A percentile compares a stretch with the other conserved stretches of the same genome.
Conservation (phyloP, 192 early-diverging fungal species). For the Rhizophagus clarus region DNA sequence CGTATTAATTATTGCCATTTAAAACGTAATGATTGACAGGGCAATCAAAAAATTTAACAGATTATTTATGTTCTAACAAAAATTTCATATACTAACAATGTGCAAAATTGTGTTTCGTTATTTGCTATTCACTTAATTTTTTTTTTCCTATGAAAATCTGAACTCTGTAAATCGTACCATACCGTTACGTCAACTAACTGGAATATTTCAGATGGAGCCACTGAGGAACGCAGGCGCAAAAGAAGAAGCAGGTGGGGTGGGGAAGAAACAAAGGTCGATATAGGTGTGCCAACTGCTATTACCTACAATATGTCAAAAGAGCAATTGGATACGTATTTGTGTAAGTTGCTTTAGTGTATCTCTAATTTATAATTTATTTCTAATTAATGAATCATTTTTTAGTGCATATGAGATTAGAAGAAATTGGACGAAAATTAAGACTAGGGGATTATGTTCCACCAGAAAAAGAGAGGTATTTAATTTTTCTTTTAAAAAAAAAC, state of each 20-base stretch:
- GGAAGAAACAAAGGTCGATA: conserved; percentile 68
- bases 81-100: conserved; percentile 15
- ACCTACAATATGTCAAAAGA: conserved; percentile 77
- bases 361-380: not conserved
- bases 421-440: conserved; percentile 81
- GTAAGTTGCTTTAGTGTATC: conserved; percentile 41
- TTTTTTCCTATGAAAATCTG: not conserved
- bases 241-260: conserved; percentile 91
- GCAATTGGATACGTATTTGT: conserved; percentile 77
- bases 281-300: conserved; percentile 77
- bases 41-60: not conserved
- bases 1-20: not conserved
- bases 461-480: conserved; percentile 67
- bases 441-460: conserved; percentile 84
- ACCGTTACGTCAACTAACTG: conserved; percentile 28
- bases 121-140: conserved; percentile 14
- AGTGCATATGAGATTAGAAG: conserved; percentile 88
- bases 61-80: not conserved
- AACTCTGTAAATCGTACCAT: conserved; percentile 1
- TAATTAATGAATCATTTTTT: conserved; percentile 22
- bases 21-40: not conserved
- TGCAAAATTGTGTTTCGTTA: conserved; percentile 27
- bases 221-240: conserved; percentile 61
- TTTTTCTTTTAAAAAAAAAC: not conserved
- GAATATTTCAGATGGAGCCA: conserved; percentile 36